Evolutionary conservation across 1,284 basidiomycete genomes (phyloP).

Genomic region (Malassezia pachydermatis): DNA sequence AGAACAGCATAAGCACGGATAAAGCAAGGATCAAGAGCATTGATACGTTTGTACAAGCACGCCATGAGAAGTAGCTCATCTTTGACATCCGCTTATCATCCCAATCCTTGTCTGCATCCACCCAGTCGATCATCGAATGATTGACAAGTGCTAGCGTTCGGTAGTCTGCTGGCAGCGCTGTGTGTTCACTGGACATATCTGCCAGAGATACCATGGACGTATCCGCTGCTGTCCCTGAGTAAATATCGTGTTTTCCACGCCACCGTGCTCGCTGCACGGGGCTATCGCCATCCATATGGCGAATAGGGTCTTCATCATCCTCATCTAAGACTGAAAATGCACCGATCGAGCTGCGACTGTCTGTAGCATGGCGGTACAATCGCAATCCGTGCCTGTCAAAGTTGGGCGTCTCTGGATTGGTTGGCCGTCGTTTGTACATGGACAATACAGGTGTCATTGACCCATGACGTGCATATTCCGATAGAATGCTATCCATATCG

Average conservation of each 20-base stretch:
- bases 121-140: slow-evolving; percentile 1
- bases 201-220: slow-evolving; percentile 5
- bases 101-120: slow-evolving; percentile 14
- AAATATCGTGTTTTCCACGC: neutral
- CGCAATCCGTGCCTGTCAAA: neutral
- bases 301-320: neutral
- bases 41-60: slow-evolving; percentile 33
- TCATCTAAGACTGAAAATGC: neutral
- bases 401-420: neutral
- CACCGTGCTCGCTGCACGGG: no score
- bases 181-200: slow-evolving; percentile 1
- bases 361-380: neutral
- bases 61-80: slow-evolving; percentile 17
- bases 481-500: slow-evolving; percentile 6
- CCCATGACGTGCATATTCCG: neutral
- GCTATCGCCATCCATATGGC: no score
- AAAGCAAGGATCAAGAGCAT: slow-evolving; percentile 31
- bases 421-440: slow-evolving; percentile 1
- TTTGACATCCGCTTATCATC: slow-evolving; percentile 3
- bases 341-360: neutral
- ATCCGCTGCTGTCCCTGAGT: neutral
- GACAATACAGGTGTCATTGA: neutral
- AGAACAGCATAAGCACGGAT: slow-evolving; percentile 38
- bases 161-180: slow-evolving; percentile 9
- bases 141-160: slow-evolving; percentile 3